Evolutionary conservation across 306 rosid genomes (phyloP).

Genomic region (Quercus variabilis): DNA sequence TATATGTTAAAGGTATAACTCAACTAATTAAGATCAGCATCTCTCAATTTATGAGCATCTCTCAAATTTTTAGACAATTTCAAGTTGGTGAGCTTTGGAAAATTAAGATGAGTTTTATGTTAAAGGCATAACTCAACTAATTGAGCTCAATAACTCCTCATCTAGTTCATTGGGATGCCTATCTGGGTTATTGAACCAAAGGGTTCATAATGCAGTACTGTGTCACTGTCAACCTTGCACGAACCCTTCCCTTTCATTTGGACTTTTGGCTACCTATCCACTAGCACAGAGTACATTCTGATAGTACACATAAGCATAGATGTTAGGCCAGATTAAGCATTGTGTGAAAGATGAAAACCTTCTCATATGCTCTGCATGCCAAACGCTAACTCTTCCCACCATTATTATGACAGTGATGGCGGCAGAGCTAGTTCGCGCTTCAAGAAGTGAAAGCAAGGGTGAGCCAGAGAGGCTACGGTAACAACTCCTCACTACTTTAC

Average conservation of each 20-base stretch:
- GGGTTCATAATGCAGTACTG: neutral
- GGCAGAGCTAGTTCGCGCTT: conserved; percentile 78
- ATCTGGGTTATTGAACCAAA: neutral
- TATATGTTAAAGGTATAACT: neutral
- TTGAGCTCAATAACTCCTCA: neutral
- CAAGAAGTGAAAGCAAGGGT: conserved; percentile 53
- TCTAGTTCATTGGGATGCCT: neutral
- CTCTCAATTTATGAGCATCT: neutral
- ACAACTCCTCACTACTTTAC: conserved; percentile 22
- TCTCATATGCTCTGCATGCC: neutral
- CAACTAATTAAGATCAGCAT: neutral
- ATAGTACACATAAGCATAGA: neutral
- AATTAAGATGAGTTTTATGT: neutral
- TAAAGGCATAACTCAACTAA: neutral
- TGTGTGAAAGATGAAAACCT: neutral
- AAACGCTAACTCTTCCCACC: conserved; percentile 12
- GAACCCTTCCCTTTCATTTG: too few relatives aligned
- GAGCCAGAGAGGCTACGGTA: conserved; percentile 84
- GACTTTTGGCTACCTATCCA: neutral
- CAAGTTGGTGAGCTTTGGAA: neutral
- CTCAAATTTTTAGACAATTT: neutral
- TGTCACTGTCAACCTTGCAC: neutral
- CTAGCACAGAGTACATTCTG: neutral
- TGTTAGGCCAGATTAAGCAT: conserved; percentile 1
- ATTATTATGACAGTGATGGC: conserved; percentile 72